Percentiles rank a stretch among this genome's conserved stretches.
These are phyloP conservation scores for Tripterygium wilfordii DNA, from an alignment of 177 flowering plant genomes.

Conservation along the genomic window DNA sequence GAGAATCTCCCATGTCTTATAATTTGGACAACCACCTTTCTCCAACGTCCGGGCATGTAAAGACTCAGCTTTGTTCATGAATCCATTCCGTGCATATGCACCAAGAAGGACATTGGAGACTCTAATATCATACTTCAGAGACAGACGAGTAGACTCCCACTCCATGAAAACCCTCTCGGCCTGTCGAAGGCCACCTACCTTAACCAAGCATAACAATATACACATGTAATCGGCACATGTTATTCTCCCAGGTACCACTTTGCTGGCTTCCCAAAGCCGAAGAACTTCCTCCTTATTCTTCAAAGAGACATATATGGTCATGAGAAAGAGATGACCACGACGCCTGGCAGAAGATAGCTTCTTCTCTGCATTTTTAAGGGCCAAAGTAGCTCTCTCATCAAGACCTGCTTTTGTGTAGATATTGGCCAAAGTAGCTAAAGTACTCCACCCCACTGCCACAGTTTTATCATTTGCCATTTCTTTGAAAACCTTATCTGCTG, in stretches of 20 bases:
- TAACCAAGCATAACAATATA: conserved; percentile 43
- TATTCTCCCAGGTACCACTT: conserved; percentile 31
- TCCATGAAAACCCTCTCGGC: conserved; percentile 47
- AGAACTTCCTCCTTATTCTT: conserved; percentile 43
- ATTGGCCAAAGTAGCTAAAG: conserved; percentile 38
- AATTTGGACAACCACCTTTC: conserved; percentile 56
- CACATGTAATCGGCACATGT: conserved; percentile 51
- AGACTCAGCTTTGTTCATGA: conserved; percentile 42
- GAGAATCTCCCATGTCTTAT: conserved; percentile 69
- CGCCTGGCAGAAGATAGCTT: conserved; percentile 33
- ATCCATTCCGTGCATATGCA: conserved; percentile 44
- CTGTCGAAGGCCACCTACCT: conserved; percentile 39
- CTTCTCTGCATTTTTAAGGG: conserved; percentile 38
- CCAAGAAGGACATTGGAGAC: conserved; percentile 61
- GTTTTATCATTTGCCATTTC: conserved; percentile 41
- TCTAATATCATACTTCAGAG: conserved; percentile 49
- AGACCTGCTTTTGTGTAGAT: conserved; percentile 32
- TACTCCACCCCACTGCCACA: conserved; percentile 57
- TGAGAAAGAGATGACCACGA: conserved; percentile 48
- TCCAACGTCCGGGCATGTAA: conserved; percentile 39
- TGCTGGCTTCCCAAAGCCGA: conserved; percentile 55
- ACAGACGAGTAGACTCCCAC: conserved; percentile 50
- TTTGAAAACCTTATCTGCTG: conserved; percentile 34
- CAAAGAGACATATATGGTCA: conserved; percentile 43
- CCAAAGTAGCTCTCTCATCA: conserved; percentile 33